Evolutionary conservation across 2,329 filamentous ascomycete genomes (phyloP).

Genomic region (Lojkania enalia): DNA sequence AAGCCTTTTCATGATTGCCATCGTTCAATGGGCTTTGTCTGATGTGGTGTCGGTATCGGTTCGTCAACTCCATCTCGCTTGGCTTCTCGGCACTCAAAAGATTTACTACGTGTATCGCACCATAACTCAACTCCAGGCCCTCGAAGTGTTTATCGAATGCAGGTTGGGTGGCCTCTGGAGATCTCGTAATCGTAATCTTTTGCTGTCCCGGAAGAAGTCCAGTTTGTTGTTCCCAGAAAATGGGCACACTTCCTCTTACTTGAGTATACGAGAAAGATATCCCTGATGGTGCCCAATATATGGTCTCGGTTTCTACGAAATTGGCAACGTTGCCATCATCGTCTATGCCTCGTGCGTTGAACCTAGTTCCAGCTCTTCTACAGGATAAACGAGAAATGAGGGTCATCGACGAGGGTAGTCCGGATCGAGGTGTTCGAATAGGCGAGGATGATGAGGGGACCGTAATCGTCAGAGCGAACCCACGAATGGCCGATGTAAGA

Average conservation of each 20-base stretch:
- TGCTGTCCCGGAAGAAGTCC: constrained; percentile 89
- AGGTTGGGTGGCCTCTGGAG: constrained; percentile 85
- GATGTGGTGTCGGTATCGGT: constrained; percentile 78
- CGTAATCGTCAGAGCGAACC: constrained; percentile 85
- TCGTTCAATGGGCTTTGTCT: constrained; percentile 71
- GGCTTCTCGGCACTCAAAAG: constrained; percentile 88
- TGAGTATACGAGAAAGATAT: constrained; percentile 93
- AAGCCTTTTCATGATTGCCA: constrained; percentile 56
- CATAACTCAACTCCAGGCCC: constrained; percentile 81
- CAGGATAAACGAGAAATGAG: constrained; percentile 92
- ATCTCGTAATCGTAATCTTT: constrained; percentile 89
- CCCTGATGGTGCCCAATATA: constrained; percentile 78
- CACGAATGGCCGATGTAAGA: constrained; percentile 89
- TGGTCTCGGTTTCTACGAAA: constrained; percentile 96
- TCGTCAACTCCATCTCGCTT: constrained; percentile 81
- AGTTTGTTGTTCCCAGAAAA: constrained; percentile 95
- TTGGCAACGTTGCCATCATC: constrained; percentile 98
- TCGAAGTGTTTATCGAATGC: constrained; percentile 96
- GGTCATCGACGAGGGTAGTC: constrained; percentile 80
- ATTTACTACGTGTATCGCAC: constrained; percentile 90
- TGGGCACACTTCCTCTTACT: constrained; percentile 85
- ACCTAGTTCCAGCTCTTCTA: constrained; percentile 86
- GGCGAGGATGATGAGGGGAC: constrained; percentile 78
- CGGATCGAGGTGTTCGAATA: constrained; percentile 65
- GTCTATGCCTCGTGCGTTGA: constrained; percentile 96